Evolutionary conservation across 495 filamentous ascomycete genomes (phyloP), one percentile per base, ranked within the genome.

Genomic region (Penicillium antarcticum): DNA sequence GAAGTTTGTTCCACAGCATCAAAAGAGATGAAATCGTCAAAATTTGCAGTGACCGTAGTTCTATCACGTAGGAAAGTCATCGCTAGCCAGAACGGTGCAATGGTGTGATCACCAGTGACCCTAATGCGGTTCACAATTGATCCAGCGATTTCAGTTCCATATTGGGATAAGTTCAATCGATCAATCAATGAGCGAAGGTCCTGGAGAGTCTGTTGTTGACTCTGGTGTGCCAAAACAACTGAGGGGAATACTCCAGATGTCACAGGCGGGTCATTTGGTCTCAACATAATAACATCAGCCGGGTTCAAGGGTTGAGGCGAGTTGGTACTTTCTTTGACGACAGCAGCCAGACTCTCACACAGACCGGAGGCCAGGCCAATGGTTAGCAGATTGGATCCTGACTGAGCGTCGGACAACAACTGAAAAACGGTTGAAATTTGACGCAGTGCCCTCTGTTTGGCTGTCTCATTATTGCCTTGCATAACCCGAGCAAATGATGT

Each of bases 11-110:
- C 73, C 16, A 73, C 31, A 12, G 77, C 67, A 11, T 77, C 71
- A 26, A 66, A 60, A 5, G 60, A 62, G 7, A 95, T 71, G 52
- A 92, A 86, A 26, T 86, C 82, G 36, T 89, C 88, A 3, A 88
- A 65, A 34, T 76, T 74, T 40, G 76, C 63, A 1, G 73, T 69
- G 4, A 67, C 29, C 0, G 53, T 18, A 77, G 70, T 4, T 77
- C 69, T 31, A 19, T 80, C 66, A 56, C 81, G 81, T 32, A 95
- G 67, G 7, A 94, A 74, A 36, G 87, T 83, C 47, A 91, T 79
- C 1, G 87, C 78, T 9, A 97, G 74, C 95, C 95, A 98, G 60
- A 92, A 83, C 11, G 84, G 85, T 13, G 89, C 82, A 31, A 94
- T 56, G 37, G 80, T 74, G 10, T 79, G 73, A 14, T 76, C 65